Percentiles rank a stretch among this genome's conserved stretches.
phyloP scores from a whole-genome alignment of 2,329 filamentous ascomycete genomes.

The Teratosphaeriaceae sp. region DNA sequence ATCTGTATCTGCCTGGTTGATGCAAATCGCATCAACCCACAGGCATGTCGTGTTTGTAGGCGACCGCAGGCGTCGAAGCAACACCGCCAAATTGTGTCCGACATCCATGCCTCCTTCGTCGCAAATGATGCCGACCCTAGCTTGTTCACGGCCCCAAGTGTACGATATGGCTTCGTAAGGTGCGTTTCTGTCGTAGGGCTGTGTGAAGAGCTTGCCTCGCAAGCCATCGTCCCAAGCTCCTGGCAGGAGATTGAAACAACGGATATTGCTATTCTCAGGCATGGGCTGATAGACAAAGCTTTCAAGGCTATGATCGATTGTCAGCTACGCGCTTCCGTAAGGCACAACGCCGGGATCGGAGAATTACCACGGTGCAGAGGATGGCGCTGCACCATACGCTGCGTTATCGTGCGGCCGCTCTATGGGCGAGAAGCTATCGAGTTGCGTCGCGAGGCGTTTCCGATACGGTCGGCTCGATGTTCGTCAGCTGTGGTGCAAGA shows the following conservation, averaged over 20 bases:
- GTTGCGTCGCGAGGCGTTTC: too few relatives aligned
- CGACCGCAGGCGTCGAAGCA: not conserved
- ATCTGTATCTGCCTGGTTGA: conserved; percentile 16
- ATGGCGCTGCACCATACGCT: conserved; percentile 2
- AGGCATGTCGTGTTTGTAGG: not conserved
- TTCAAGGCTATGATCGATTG: too few relatives aligned
- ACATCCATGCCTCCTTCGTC: not conserved
- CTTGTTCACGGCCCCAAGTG: not conserved
- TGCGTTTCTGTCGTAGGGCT: not conserved
- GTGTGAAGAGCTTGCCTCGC: not conserved
- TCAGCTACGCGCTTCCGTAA: too few relatives aligned
- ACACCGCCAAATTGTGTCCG: not conserved
- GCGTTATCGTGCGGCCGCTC: too few relatives aligned
- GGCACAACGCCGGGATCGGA: too few relatives aligned
- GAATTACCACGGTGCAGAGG: not conserved
- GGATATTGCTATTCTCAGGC: not conserved
- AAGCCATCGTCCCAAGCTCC: conserved; percentile 1
- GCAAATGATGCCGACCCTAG: not conserved
- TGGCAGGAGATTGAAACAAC: conserved; percentile 1
- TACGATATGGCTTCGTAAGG: conserved; percentile 3
- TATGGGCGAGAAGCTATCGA: too few relatives aligned
- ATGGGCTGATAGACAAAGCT: not conserved
- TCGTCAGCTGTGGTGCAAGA: too few relatives aligned
- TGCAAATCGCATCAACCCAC: conserved; percentile 1
- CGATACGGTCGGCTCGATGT: too few relatives aligned